Evolutionary conservation across 495 filamentous ascomycete genomes (phyloP), one percentile per base, ranked within the genome.

Genomic region (Xylaria grammica): DNA sequence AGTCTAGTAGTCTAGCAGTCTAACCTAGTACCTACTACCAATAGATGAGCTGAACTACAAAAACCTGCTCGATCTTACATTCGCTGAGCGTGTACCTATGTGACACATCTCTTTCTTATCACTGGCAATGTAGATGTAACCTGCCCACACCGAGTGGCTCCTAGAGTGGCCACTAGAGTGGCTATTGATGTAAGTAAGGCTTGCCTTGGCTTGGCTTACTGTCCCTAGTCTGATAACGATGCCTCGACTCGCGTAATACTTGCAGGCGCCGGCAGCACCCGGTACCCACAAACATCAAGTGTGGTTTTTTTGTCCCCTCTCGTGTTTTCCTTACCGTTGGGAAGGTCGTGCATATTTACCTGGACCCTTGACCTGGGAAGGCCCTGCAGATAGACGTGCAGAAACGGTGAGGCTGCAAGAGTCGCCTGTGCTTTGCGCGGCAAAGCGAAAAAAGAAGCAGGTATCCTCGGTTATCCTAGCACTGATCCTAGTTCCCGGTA

Each of bases 211-310:
- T 60, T n/a, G 29, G 57, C 42, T 60, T 50, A 60, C 57, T 36
- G 34, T 5, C 34, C 5, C 11, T 50, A 50, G 26, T 48, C 40
- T 49, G 57, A 48, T 38, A 60, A 60, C 50, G 19, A 26, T 27
- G 57, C 11, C n/a, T 38, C 58, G 32, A 61, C 46, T 61, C 58
- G 46, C 45, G 36, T 61, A 38, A 61, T 13, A 60, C 57, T 2
- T 42, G 46, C 46, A 61, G 58, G 1, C n/a, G 45, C 58, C 45
- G 22, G 58, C n/a, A 42, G 20, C 58, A 52, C 29, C 58, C 32
- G 48, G 42, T 61, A 61, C 30, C 45, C 58, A 61, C 45, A 61
- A 34, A 51, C 34, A 19, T n/a, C 22, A 27, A 36, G 20, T 50
- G 22, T 22, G 5, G 17, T 8, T 48, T 15, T n/a, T 22, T 22